Base-by-base conservation (phyloP, 768 basidiomycete species). In the Psilocybe subaeruginosa region DNA sequence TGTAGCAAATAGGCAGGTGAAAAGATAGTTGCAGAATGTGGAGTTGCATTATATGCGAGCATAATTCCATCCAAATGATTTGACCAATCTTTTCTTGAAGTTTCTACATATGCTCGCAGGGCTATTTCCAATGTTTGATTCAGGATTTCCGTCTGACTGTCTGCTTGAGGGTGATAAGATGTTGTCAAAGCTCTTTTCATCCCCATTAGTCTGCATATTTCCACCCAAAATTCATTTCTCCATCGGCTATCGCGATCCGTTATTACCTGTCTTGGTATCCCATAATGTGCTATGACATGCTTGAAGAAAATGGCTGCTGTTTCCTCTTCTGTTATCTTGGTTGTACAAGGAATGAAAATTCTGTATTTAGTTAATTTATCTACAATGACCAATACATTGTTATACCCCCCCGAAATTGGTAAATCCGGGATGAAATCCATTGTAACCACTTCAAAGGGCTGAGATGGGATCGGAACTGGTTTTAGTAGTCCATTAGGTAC, bases 391-490 rank as follows among this genome's bases (percentile, higher is more conserved):
- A 76, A 63, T 0, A 76, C 62, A 30, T 63, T 68, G 53, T 73
- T 62, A 61, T 56, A 76, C 0, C 72, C 75, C 3, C 71, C 52
- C 4, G 72, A 74, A 0, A 43, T 4, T 0, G 77, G 78, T 2
- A 80, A 66, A 8, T 74, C 70, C 1, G 70, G 68, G 0, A 80
- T 73, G 17, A 77, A 74, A 50, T 78, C 77, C 70, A 78, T 74
- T 0, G 64, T 60, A 3, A 78, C 66, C 0, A 69, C 64, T 53
- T 72, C 62, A 51, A 74, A 78, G 0, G 76, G 77, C 49, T 61
- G 62, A 1, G 54, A 8, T 1, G 77, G 77, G 19, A 77, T 71
- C n/a, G 68, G 68, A 58, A 79, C 67, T n/a, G 75, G 70, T 43
- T 72, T 65, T 27, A 80, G 58, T 7, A 69, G 19, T 0, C 80